Conservation (phyloP, 345 rosid species). For the Zanthoxylum bungeanum region DNA sequence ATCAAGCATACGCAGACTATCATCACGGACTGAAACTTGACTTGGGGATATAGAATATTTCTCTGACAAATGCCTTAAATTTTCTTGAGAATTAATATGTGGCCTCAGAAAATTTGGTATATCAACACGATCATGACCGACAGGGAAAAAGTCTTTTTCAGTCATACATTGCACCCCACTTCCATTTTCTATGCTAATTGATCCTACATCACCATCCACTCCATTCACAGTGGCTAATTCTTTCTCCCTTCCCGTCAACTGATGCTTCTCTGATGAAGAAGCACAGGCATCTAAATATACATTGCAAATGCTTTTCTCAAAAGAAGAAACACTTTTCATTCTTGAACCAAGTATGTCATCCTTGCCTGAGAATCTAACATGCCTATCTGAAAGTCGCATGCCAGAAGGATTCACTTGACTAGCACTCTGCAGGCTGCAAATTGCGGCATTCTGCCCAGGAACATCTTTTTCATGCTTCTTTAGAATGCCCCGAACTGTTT, state of each 20-base stretch:
- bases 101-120: constrained; percentile 22
- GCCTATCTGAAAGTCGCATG: constrained; percentile 29
- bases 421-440: constrained; percentile 16
- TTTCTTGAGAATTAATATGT: constrained; percentile 17
- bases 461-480: constrained; percentile 30
- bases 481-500: constrained; percentile 40
- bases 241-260: constrained; percentile 18
- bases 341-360: constrained; percentile 25
- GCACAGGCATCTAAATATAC: constrained; percentile 20
- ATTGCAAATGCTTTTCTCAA: constrained; percentile 21
- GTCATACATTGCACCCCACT: constrained; percentile 16
- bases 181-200: constrained; percentile 21
- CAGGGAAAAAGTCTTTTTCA: constrained; percentile 23
- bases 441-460: constrained; percentile 25
- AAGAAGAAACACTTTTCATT: constrained; percentile 3
- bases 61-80: constrained; percentile 23
- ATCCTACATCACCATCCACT: constrained; percentile 19
- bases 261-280: constrained; percentile 24
- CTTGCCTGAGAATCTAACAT: constrained; percentile 43
- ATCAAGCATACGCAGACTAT: constrained; percentile 15
- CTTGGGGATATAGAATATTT: constrained; percentile 13
- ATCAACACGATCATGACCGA: constrained; percentile 8
- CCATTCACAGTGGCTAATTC: constrained; percentile 13
- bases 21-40: constrained; percentile 17
- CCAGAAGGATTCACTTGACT: constrained; percentile 23